phyloP scores from a whole-genome alignment of 495 filamentous ascomycete genomes.

The Lasiosphaeriaceae sp. region DNA sequence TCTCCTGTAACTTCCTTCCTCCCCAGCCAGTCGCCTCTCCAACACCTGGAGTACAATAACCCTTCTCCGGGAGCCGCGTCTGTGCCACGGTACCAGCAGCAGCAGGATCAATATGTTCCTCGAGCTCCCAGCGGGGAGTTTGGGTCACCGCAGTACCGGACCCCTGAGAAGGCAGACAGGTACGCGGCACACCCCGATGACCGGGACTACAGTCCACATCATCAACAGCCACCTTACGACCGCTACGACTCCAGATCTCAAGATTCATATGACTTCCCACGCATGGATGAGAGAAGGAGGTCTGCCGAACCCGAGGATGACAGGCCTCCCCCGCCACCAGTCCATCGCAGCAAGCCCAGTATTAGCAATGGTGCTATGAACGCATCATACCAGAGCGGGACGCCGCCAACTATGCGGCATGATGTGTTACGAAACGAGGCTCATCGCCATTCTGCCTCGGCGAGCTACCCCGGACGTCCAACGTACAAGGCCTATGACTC shows the following conservation, averaged over 20 bases:
- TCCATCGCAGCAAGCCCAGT: constrained; percentile 37
- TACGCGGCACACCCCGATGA: constrained; percentile 31
- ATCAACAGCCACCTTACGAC: constrained; percentile 21
- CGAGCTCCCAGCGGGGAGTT: constrained; percentile 23
- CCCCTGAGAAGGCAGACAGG: constrained; percentile 27
- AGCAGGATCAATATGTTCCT: constrained; percentile 28
- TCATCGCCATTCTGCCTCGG: constrained; percentile 38
- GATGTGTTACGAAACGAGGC: constrained; percentile 47
- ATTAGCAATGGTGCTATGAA: constrained; percentile 35
- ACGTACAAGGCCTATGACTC: constrained; percentile 44
- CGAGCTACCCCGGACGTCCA: constrained; percentile 43
- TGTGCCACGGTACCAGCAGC: constrained; percentile 27
- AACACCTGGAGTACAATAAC: constrained; percentile 42
- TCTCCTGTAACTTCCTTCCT: constrained; percentile 14
- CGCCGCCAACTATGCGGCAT: constrained; percentile 41
- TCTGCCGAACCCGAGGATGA: constrained; percentile 22
- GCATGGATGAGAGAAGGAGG: constrained; percentile 8
- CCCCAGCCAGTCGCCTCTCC: constrained; percentile 39
- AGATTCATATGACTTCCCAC: constrained; percentile 17
- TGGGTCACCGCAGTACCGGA: constrained; percentile 30
- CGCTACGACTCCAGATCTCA: constrained; percentile 17
- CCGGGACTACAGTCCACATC: constrained; percentile 17
- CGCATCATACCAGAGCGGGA: constrained; percentile 27
- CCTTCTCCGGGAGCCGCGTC: constrained; percentile 24
- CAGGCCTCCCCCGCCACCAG: constrained; percentile 44